Evolutionary conservation across 2,329 filamentous ascomycete species (phyloP), one percentile per base, ranked within the genome.

Genomic region (Penicillium sp.): DNA sequence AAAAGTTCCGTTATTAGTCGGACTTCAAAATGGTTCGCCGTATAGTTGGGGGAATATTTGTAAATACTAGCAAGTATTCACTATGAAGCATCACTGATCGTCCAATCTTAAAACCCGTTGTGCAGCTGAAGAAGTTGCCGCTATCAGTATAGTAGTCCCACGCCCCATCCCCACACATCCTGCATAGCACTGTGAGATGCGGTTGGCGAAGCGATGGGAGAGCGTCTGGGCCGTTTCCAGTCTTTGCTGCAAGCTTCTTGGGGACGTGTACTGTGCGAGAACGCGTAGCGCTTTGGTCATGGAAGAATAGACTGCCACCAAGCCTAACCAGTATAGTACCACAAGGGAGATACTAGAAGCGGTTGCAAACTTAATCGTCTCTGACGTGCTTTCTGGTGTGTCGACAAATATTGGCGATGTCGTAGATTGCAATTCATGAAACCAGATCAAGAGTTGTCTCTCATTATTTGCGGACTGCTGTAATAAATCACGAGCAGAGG

Each of bases 1-100:
- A 46, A 43, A 52, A 45, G 21, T 52, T 52, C 16, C n/a, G 20
- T 12, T 52, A 52, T n/a, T 52, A 52, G 24, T 24, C 30, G 16
- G n/a, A 6, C 16, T 35, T 3, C 30, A 35, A 16, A 35, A 16
- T 35, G 14, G 14, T 35, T 16, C 30, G 16, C 30, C 3, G 12
- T 35, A 35, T 30, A 30, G 4, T 35, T 35, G 12, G 12, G 4
- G 12, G 8, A 35, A 16, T 16, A 16, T 16, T 35, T 16, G 30
- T 35, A 35, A 35, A 16, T 35, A 35, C 30, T 14, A 16, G 12
- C 12, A 28, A 30, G 9, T 5, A 9, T 12, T 20, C 26, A n/a
- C n/a, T n/a, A n/a, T n/a, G n/a, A n/a, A n/a, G n/a, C n/a, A n/a
- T n/a, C n/a, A 30, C 1, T n/a, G 6, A 18, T 30, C 11, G 24